These are phyloP conservation scores for Fraxinus baroniana DNA, from an alignment of 305 asterid genomes.

Conservation along the genomic window DNA sequence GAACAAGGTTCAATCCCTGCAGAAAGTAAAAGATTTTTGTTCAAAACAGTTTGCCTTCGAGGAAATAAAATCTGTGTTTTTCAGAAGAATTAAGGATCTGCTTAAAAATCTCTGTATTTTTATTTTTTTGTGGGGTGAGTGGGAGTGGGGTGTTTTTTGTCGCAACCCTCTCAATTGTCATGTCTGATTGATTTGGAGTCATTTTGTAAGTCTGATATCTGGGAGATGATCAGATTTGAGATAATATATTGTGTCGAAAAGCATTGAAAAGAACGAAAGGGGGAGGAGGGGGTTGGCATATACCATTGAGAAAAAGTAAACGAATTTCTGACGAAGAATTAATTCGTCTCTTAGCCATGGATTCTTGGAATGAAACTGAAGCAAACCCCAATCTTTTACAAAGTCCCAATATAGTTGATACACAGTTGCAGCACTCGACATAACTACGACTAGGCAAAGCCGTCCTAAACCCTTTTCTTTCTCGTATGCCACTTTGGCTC, in stretches of 20 bases:
- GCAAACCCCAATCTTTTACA: conserved; percentile 96
- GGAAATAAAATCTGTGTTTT: neutral
- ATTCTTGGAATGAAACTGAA: conserved; percentile 69
- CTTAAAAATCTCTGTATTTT: no score
- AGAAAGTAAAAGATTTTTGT: conserved; percentile 5
- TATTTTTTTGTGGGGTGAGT: no score
- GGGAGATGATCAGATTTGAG: neutral
- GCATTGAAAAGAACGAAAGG: neutral
- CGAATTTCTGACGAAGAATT: conserved; percentile 53
- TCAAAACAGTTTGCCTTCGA: neutral
- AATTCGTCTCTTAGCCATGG: conserved; percentile 92
- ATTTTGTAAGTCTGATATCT: neutral
- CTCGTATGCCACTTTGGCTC: conserved; percentile 87
- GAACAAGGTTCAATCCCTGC: conserved; percentile 77
- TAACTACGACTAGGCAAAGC: conserved; percentile 58
- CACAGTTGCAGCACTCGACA: conserved; percentile 75
- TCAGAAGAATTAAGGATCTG: neutral
- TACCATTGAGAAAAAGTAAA: conserved; percentile 88
- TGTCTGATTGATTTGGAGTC: neutral
- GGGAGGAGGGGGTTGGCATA: neutral
- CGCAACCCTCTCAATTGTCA: neutral
- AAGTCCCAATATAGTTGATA: conserved; percentile 96
- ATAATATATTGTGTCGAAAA: neutral
- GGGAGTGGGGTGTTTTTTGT: neutral
- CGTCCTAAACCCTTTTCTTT: conserved; percentile 63